Base-by-base conservation (phyloP, 164 flowering plant species). In the Stephania yunnanensis region DNA sequence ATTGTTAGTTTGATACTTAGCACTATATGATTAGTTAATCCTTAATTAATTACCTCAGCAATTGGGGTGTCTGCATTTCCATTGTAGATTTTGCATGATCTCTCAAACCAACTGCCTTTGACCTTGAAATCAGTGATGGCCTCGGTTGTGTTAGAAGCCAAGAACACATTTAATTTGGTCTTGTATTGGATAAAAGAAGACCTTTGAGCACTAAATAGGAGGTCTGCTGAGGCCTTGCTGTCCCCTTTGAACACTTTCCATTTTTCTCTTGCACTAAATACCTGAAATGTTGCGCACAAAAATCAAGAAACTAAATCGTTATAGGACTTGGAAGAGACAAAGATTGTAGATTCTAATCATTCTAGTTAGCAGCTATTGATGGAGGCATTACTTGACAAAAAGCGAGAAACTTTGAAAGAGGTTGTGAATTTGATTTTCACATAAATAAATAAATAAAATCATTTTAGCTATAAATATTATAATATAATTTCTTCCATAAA, bases 221-320 rank as follows among this genome's bases (percentile, higher is more conserved):
- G 71, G 22, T 85, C 78, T 58, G 79, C 77, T 29, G 79, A 8
- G 48, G 77, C 83, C 29, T 73, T 46, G 67, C 83, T 75, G 1
- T 81, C 83, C 44, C 83, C 83, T 31, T 80, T 69, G 46, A 67
- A 83, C 9, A 76, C 87, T 71, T 80, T 64, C 87, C 87, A 85
- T 66, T 84, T 83, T 44, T 73, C 70, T 68, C 81, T 84, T 19
- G 81, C 80, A 53, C 73, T 65, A 65, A 81, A 6, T 25, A 78
- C 66, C 87, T 85, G 75, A 77, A 74, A 68, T 2, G 68, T 45
- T 4, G 46, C 20, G 0, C 50, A 75, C 44, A 13, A 20, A 53
- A 53, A 44, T 10, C 0, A 9, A 42, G 55, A 36, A 46, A 20
- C 29, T 0, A 0, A 25, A 25, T 25, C 25, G 25, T 25, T 25